phyloP scores from a whole-genome alignment of 2,329 filamentous ascomycete species.

The Fusarium miscanthi region DNA sequence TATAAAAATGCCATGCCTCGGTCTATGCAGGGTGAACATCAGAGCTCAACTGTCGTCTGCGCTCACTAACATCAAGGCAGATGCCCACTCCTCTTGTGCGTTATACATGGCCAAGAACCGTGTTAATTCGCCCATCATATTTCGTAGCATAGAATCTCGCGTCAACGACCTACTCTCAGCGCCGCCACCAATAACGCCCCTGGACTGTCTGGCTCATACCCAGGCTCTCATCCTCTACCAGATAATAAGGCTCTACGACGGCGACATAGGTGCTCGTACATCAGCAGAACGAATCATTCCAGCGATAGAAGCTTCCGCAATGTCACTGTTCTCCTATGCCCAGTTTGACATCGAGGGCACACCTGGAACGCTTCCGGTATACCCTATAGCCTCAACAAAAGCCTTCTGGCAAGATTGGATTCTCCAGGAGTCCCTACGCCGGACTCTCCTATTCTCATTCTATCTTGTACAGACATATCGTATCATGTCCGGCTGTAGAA shows the following conservation, averaged over 20 bases:
- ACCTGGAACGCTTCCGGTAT: constrained; percentile 42
- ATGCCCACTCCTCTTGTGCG: constrained; percentile 64
- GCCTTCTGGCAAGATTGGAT: constrained; percentile 64
- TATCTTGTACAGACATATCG: constrained; percentile 57
- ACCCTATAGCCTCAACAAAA: constrained; percentile 54
- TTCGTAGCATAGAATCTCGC: constrained; percentile 59
- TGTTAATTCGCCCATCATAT: constrained; percentile 60
- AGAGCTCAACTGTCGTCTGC: not conserved
- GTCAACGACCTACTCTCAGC: constrained; percentile 56
- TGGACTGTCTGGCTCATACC: constrained; percentile 54
- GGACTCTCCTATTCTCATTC: constrained; percentile 61
- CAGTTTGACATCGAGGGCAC: constrained; percentile 45
- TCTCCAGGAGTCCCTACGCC: constrained; percentile 63
- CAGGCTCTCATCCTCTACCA: constrained; percentile 63
- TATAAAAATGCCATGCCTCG: constrained; percentile 64
- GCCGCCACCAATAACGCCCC: constrained; percentile 45
- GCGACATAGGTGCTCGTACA: constrained; percentile 56
- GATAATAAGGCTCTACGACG: constrained; percentile 62
- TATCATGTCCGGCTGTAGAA: constrained; percentile 46
- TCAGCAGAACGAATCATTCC: constrained; percentile 51
- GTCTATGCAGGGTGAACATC: constrained; percentile 59
- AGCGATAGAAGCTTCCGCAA: constrained; percentile 49
- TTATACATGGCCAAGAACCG: constrained; percentile 63
- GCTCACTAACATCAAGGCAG: constrained; percentile 46
- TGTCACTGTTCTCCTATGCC: constrained; percentile 49